Base-by-base conservation (phyloP, 345 rosid genomes). In the Theobroma cacao region DNA sequence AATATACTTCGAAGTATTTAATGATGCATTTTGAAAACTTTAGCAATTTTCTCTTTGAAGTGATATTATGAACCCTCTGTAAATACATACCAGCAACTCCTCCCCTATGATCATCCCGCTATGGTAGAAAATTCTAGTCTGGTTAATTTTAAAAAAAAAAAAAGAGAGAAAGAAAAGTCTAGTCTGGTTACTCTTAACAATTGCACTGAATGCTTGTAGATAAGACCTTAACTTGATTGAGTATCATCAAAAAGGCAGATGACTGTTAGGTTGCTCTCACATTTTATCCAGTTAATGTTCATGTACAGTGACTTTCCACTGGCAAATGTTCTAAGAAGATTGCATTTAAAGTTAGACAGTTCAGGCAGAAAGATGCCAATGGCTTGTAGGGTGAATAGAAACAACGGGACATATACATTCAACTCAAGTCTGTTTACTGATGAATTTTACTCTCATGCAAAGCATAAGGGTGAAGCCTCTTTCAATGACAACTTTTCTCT, bases 391-490 rank as follows among this genome's bases (percentile, higher is more conserved):
- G 56, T 26, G 36, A 26, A 69, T 7, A 17, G 24, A 8, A 26
- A 45, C 58, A 26, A 13, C 18, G 2, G 58, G 24, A 18, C n/a
- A 28, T 3, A 30, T 34, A 17, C 17, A 47, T 43, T 68, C 33
- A 17, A 56, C 20, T 28, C 24, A 1, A 8, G 15, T 20, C 38
- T 41, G 65, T 74, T 40, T 30, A 14, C 34, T 52, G 63, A 22
- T 72, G 20, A 72, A 31, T 24, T 69, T 53, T 72, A 72, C 47
- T 31, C 30, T 72, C 43, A 53, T 70, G 9, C 9, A 2, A 30
- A 18, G 72, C 72, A 24, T 40, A 50, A 18, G 48, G 58, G 56
- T 31, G 74, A 80, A 63, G 28, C 76, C 53, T 60, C 28, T 68
- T 38, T 41, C n/a, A 80, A 41, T 38, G 10, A 20, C 45, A 31